Percentiles rank a stretch among this genome's conserved stretches.
Conservation (phyloP, 352 stramenopile genomes). For the Globisporangium solare region DNA sequence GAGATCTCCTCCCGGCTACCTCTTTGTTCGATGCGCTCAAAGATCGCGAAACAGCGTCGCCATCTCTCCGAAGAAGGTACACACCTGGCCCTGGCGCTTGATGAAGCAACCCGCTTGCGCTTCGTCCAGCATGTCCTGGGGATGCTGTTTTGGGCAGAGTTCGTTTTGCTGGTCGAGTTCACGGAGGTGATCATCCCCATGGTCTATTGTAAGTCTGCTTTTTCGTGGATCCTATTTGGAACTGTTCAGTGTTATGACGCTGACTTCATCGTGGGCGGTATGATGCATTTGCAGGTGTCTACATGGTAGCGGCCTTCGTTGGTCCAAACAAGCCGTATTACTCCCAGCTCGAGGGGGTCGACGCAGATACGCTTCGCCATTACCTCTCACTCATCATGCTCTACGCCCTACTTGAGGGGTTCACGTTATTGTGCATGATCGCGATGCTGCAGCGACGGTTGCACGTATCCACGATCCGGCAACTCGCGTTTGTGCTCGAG, state of each 20-base stretch:
- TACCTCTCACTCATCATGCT: background rate
- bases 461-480: background rate
- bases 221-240: background rate
- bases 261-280: too few relatives aligned
- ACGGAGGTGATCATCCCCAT: constrained; percentile 17
- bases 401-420: background rate
- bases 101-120: background rate
- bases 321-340: constrained; percentile 9
- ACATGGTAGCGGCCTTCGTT: background rate
- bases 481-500: constrained; percentile 7
- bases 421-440: background rate
- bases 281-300: constrained; percentile 1
- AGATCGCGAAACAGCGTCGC: background rate
- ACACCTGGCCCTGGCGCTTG: background rate
- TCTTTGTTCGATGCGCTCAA: background rate
- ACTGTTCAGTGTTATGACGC: too few relatives aligned
- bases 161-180: constrained; percentile 18
- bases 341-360: background rate
- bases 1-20: too few relatives aligned
- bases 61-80: background rate
- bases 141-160: constrained; percentile 16
- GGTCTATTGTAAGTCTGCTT: constrained; percentile 15
- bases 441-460: background rate
- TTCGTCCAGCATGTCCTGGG: constrained; percentile 5
- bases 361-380: background rate